Conservation (phyloP, 2,329 filamentous ascomycete species). For the Chalaropsis ovoidea region DNA sequence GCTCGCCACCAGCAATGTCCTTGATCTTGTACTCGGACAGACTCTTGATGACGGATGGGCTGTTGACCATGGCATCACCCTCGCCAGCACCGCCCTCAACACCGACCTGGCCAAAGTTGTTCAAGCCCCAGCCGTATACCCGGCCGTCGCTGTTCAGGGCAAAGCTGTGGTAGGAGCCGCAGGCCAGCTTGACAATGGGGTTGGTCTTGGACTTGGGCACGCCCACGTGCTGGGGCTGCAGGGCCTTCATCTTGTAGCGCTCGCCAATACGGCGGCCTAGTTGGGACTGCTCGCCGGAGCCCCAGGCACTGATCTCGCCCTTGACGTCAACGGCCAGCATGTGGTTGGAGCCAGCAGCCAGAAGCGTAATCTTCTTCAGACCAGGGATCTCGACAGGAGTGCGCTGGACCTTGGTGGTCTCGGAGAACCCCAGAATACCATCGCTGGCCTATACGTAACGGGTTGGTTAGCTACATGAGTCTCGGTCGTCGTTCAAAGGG, state of each 20-base stretch:
- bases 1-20: constrained; percentile 50
- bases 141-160: constrained; percentile 60
- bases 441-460: constrained; percentile 38
- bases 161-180: constrained; percentile 74
- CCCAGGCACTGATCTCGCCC: constrained; percentile 60
- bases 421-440: constrained; percentile 54
- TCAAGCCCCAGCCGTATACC: constrained; percentile 75
- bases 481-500: not conserved
- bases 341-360: constrained; percentile 61
- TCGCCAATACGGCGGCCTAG: constrained; percentile 51
- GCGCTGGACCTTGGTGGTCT: constrained; percentile 41
- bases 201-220: constrained; percentile 44
- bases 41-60: constrained; percentile 53
- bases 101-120: constrained; percentile 74
- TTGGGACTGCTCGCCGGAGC: constrained; percentile 58
- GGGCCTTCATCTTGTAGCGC: constrained; percentile 52
- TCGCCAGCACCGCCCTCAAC: constrained; percentile 47
- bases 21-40: constrained; percentile 61
- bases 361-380: constrained; percentile 55
- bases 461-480: not conserved
- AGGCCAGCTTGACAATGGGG: constrained; percentile 42
- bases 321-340: constrained; percentile 56
- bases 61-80: constrained; percentile 45
- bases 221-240: constrained; percentile 50
- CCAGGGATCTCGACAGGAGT: constrained; percentile 47